Evolutionary conservation across 1,139 yeast genomes (phyloP), one percentile per base, ranked within the genome.

Genomic region (Kodamaea ohmeri): DNA sequence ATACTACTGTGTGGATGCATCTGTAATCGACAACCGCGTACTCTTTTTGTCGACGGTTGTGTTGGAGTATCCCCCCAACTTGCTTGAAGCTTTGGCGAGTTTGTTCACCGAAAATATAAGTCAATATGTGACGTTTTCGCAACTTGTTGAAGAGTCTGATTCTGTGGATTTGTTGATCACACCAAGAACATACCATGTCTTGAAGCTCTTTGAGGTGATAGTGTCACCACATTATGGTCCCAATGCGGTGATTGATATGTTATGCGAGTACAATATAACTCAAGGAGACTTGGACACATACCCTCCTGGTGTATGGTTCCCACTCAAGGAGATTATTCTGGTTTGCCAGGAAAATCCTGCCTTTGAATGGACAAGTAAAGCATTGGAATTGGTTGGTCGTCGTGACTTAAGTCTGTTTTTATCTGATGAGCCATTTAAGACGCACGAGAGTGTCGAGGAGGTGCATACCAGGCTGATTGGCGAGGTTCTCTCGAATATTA

Each of bases 221-320:
- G 79, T 79, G 2, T 73, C 86, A 0, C 61, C 78, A 0, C 70
- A 70, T 22, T 77, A 69, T 50, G 70, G 73, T 0, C 66, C 78
- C 1, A 60, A 59, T 5, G 79, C 80, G 40, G 66, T 84, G 7
- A 73, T 85, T 4, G 78, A 74, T 38, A 60, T 78, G 50, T 73
- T 85, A 75, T 71, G 73, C 17, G 80, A 76, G 34, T 71, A 71
- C 43, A 73, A 73, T 2, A 67, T 86, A 9, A 65, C 74, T 2
- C 58, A 64, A 18, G 58, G 65, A 3, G 80, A 75, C 36, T 57
- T 88, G 17, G 87, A 85, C 34, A 76, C 88, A 0, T 83, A 72
- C 48, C 96, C 96, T 0, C 63, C 80, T 3, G 95, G 95, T 0
- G 66, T 88, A 2, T 61, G 73, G 20, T 61, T 83, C 3, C 89